phyloP scores from a whole-genome alignment of 2,329 filamentous ascomycete genomes.

The Ceratocystis eucalypticola region DNA sequence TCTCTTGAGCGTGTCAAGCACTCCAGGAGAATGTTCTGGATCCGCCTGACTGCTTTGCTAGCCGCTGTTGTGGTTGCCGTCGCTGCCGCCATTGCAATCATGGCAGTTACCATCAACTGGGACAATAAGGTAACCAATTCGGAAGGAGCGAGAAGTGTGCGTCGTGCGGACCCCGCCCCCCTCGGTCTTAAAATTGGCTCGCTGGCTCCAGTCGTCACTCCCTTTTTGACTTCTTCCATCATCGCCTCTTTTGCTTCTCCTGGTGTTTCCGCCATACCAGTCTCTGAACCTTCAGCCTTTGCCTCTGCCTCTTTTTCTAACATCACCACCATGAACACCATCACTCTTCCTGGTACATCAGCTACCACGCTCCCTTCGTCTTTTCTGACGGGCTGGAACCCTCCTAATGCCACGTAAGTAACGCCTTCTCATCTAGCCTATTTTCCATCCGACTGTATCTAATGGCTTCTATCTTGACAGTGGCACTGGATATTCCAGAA shows the following conservation, averaged over 20 bases:
- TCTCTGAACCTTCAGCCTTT: neutral
- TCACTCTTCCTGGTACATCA: conserved; percentile 14
- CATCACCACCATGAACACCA: conserved; percentile 15
- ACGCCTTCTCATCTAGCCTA: neutral
- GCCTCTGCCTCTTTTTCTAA: neutral
- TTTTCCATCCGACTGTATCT: neutral
- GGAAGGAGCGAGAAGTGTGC: conserved; percentile 2
- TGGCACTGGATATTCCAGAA: neutral
- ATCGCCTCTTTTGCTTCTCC: neutral
- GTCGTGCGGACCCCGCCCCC: conserved; percentile 11
- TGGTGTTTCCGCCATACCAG: neutral
- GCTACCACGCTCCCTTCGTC: conserved; percentile 7
- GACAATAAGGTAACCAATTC: conserved; percentile 10
- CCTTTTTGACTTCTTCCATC: conserved; percentile 8
- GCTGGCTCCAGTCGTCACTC: conserved; percentile 3
- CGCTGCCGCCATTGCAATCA: conserved; percentile 8
- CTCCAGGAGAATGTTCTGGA: conserved; percentile 12
- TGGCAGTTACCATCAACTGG: conserved; percentile 7
- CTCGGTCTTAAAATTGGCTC: conserved; percentile 1
- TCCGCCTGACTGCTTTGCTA: conserved; percentile 9
- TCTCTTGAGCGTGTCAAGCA: conserved; percentile 6
- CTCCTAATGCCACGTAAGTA: conserved; percentile 14
- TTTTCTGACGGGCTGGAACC: neutral
- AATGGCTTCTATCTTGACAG: neutral
- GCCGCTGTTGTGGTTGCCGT: conserved; percentile 13